Evolutionary conservation across 225 moss, liverwort and hornwort genomes (phyloP).

Genomic region (Asterella californica): DNA sequence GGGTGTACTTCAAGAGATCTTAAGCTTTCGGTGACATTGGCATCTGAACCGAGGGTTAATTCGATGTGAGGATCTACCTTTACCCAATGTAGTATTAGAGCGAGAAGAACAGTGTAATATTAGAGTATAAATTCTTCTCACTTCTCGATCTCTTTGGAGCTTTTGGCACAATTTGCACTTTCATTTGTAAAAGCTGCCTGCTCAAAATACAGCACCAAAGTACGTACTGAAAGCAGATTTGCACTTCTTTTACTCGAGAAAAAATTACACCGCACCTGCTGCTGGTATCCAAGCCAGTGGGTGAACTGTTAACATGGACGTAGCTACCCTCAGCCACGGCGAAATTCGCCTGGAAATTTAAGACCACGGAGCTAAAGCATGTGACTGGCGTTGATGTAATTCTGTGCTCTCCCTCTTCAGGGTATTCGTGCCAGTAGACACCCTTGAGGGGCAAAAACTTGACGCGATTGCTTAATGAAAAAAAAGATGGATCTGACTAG

Average conservation of each 20-base stretch:
- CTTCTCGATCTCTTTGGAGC: too few relatives aligned
- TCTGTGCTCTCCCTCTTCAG: background rate
- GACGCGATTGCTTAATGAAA: background rate
- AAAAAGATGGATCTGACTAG: background rate
- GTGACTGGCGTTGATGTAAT: background rate
- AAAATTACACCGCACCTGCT: conserved; percentile 6
- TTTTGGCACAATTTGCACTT: too few relatives aligned
- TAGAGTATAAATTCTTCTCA: too few relatives aligned
- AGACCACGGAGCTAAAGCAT: background rate
- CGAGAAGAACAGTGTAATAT: too few relatives aligned
- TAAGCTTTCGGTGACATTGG: too few relatives aligned
- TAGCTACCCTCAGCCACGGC: background rate
- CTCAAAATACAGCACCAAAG: background rate
- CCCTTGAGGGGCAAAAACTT: background rate
- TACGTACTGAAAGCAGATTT: background rate
- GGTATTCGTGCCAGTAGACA: background rate
- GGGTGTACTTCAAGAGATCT: too few relatives aligned
- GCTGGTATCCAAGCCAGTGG: background rate
- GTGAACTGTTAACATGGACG: background rate
- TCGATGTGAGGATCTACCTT: too few relatives aligned
- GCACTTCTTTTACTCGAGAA: background rate
- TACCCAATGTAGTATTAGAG: too few relatives aligned
- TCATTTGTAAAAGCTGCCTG: too few relatives aligned
- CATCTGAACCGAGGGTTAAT: too few relatives aligned
- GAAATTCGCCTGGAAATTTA: background rate